A percentile compares a stretch with the other conserved stretches of the same genome.
phyloP scores from a whole-genome alignment of 805 yeast genomes.

The Ogataea nakhonphanomensis region DNA sequence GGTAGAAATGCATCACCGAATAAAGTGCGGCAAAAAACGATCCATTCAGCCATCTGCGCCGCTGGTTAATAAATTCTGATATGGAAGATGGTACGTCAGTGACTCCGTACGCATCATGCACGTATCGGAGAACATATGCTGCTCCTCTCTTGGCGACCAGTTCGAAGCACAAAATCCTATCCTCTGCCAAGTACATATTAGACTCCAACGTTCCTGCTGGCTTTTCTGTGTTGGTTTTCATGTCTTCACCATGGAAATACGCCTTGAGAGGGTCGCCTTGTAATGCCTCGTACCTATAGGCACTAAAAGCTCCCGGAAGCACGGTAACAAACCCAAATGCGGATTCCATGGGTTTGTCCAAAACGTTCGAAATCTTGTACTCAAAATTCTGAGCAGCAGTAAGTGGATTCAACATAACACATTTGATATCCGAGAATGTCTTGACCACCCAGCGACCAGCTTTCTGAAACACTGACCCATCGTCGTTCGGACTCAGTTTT shows the following conservation, averaged over 20 bases:
- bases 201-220: constrained; percentile 86
- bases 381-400: constrained; percentile 97
- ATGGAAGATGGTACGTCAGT: constrained; percentile 92
- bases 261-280: constrained; percentile 78
- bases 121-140: constrained; percentile 76
- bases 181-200: constrained; percentile 96
- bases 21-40: constrained; percentile 93
- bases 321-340: constrained; percentile 92
- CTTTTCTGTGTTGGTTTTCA: constrained; percentile 50
- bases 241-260: constrained; percentile 90
- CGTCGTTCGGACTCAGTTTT: constrained; percentile 31
- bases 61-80: constrained; percentile 84
- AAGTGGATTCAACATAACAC: constrained; percentile 64
- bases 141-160: constrained; percentile 74
- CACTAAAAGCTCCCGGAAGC: constrained; percentile 94
- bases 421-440: constrained; percentile 38
- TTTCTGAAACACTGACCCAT: constrained; percentile 22
- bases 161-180: constrained; percentile 91
- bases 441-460: constrained; percentile 44
- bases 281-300: constrained; percentile 81
- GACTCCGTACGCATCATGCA: constrained; percentile 83
- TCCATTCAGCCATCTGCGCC: constrained; percentile 96
- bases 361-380: constrained; percentile 88
- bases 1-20: constrained; percentile 69
- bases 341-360: constrained; percentile 93